Evolutionary conservation across 169 alveolate genomes (phyloP).

Genomic region (Plasmodium vivax): DNA sequence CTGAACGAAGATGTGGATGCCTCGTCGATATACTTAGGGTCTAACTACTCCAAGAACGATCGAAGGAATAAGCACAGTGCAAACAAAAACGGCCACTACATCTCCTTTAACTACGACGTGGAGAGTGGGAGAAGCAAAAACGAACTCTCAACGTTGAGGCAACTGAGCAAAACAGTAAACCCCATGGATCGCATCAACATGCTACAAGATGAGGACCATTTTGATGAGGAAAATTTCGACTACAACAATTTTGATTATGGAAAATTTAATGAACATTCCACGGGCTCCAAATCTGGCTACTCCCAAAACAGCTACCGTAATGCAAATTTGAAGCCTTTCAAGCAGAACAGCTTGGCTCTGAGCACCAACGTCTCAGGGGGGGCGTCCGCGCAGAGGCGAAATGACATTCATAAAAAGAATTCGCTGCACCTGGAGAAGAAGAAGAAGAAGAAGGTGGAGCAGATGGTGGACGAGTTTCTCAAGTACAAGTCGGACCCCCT

Average conservation of each 20-base stretch:
- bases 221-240: conserved; percentile 13
- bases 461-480: conserved; percentile 68
- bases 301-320: background rate
- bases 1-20: conserved; percentile 53
- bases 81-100: background rate
- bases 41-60: conserved; percentile 47
- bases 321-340: background rate
- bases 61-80: background rate
- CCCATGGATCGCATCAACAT: conserved; percentile 14
- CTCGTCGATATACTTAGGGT: background rate
- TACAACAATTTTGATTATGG: conserved; percentile 11
- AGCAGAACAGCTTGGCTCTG: conserved; percentile 15
- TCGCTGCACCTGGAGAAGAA: background rate
- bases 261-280: background rate
- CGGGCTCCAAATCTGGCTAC: background rate
- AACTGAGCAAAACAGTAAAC: conserved; percentile 3
- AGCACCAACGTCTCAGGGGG: background rate
- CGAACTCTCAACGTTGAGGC: background rate
- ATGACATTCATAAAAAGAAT: conserved; percentile 6
- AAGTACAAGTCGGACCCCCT: conserved; percentile 22
- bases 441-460: conserved; percentile 60
- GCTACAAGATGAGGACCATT: background rate
- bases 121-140: background rate
- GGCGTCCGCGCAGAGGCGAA: background rate
- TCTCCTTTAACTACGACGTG: conserved; percentile 13